Evolutionary conservation across 768 basidiomycete species (phyloP), one percentile per base, ranked within the genome.

Genomic region (Lyophyllum decastes): DNA sequence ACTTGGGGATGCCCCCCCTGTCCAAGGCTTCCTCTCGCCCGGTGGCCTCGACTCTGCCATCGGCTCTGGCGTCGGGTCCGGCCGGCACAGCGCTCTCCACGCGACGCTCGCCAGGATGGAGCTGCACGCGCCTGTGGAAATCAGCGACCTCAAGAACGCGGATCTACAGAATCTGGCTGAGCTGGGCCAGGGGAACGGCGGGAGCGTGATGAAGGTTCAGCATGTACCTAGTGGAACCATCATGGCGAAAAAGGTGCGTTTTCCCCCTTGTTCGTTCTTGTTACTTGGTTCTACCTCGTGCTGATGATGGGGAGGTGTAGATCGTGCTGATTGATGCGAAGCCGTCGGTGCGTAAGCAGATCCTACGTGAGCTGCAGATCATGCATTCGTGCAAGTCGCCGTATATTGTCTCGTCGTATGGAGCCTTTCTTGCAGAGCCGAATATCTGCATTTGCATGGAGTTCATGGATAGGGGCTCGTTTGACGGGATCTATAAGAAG

Each of bases 361-460:
- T 98, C 65, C 80, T 98, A 25, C 89, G 97, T 50, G 97, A 99
- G 70, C 78, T 99, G 64, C 95, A 98, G 66, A 98, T 99, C 76
- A 95, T 98, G 95, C 93, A 97, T 71, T 91, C 95, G 70, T 98
- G 96, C 73, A 82, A 89, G 61, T 95, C 93, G 4, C 83, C 82
- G 50, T 92, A 93, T 72, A 99, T 99, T 71, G 90, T 99, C 65
- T 95, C 92, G 0, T 98, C 98, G 76, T 95, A 90, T 68, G 96
- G 97, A 61, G 97, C 96, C 43, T 99, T 94, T 76, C 79, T 98
- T 33, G 86, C 90, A 2, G 97, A 99, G 72, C 95, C 96, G 8
- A 98, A 98, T 67, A 96, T 99, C 68, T 97, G 96, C 72, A 95
- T 98, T 54, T 98, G 95, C 74, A 98, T 99, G 89, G 97, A 99